Evolutionary conservation across 2,329 filamentous ascomycete genomes (phyloP), one percentile per base, ranked within the genome.

Genomic region (Alternaria alternata): DNA sequence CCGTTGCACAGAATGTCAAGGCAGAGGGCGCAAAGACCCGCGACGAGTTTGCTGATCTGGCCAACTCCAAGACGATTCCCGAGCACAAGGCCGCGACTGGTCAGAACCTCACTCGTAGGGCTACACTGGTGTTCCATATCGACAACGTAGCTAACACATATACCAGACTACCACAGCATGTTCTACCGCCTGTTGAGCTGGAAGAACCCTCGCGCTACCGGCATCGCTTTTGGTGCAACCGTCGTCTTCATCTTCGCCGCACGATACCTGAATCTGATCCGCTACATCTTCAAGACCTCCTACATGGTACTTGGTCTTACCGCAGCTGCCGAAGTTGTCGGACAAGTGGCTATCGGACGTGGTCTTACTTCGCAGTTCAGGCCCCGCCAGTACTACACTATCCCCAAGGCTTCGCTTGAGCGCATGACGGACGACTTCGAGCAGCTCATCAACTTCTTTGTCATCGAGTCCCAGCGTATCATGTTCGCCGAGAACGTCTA

Each of bases 121-220:
- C 76, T 61, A 38, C 51, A 24, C 30, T 26, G 22, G 28, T 24
- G 34, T 34, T 18, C 9, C 1, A 22, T 3, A 7, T 42, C 36
- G 8, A 34, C 32, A 6, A 16, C 18, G 20, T 24, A 22, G 58
- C 72, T 75, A 49, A 75, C 54, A 41, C 26, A n/a, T 8, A 34
- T 7, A 34, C 12, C 55, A 86, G 84, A 88, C 78, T 89, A 89
- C 78, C 88, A 89, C 78, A 89, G 87, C 68, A 81, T 88, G 80
- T 85, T 90, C 79, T 89, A 89, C 78, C 87, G 85, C 68, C 82
- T 89, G 48, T 75, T 90, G 70, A 89, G 86, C 81, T 89, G 87
- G 87, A 86, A 88, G 78, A 87, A 88, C 79, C 87, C 87, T 58
- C 84, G 87, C 71, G 86, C 87, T 42, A 89, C 88, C 63, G 85